A percentile compares a stretch with the other conserved stretches of the same genome.
These are phyloP conservation scores for Nakataea oryzae DNA, from an alignment of 2,329 filamentous ascomycete genomes.

Conservation along the genomic window DNA sequence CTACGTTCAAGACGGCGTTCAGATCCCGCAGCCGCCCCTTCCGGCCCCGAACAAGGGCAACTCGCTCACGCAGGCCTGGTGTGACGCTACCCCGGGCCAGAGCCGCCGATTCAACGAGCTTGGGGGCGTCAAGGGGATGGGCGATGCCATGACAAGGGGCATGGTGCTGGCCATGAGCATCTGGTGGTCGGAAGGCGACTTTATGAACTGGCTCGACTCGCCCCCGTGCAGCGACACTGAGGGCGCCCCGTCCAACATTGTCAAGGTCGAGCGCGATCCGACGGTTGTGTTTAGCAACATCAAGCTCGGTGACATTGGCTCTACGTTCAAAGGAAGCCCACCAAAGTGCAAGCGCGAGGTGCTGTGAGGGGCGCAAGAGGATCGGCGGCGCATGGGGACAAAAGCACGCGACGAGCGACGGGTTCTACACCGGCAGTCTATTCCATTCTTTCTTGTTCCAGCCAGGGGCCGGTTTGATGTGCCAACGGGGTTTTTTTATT, in stretches of 20 bases:
- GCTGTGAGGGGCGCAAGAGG: too few relatives aligned
- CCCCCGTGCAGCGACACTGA: constrained; percentile 34
- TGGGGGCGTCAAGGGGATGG: constrained; percentile 41
- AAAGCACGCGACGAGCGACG: too few relatives aligned
- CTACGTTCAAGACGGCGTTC: constrained; percentile 37
- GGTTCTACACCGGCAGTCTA: too few relatives aligned
- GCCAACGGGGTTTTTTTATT: too few relatives aligned
- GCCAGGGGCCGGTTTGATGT: too few relatives aligned
- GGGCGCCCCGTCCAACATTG: constrained; percentile 33
- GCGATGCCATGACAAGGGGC: constrained; percentile 26
- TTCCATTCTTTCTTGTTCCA: too few relatives aligned
- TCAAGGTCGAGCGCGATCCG: constrained; percentile 26
- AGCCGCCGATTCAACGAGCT: constrained; percentile 21
- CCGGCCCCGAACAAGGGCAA: constrained; percentile 20
- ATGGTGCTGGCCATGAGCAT: constrained; percentile 37
- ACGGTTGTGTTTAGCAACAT: constrained; percentile 40
- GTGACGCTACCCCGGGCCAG: constrained; percentile 16
- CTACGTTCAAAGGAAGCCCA: constrained; percentile 22
- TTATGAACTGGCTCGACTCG: constrained; percentile 45
- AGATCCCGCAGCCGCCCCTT: constrained; percentile 25
- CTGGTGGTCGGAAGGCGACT: constrained; percentile 34
- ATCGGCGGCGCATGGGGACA: too few relatives aligned
- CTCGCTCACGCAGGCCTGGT: constrained; percentile 23
- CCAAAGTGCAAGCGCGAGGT: background rate
- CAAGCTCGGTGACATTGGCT: constrained; percentile 38